Base-by-base conservation (phyloP, 2,329 filamentous ascomycete genomes). In the Aureobasidium sp. region DNA sequence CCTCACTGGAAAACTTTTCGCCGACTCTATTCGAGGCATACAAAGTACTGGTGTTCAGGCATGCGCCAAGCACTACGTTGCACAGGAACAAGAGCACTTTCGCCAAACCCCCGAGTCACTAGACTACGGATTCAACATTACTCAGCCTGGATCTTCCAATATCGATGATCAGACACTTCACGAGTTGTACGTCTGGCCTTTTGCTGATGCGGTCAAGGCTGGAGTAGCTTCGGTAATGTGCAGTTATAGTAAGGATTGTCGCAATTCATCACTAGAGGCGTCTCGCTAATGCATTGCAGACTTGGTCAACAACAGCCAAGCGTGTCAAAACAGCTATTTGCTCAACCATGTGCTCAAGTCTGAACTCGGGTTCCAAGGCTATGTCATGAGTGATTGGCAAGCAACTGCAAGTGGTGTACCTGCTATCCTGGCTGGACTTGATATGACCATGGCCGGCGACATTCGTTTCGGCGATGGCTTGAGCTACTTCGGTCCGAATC, bases 301-400 rank as follows among this genome's bases (percentile, higher is more conserved):
- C 20, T 64, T 84, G 77, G 70, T 91, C 73, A 95, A 95, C 77
- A 90, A 90, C 73, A 89, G 85, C 6, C 90, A 91, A 67, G 82
- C 76, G 0, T 66, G 65, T 36, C 62, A 65, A n/a, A 89, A 89
- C 69, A 84, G 82, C 63, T 84, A 84, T 68, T 73, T 86, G 15
- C 77, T 87, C 49, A 89, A 88, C 64, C 83, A 82, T 0, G 76
- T 89, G 5, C 74, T 89, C 7, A 89, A 89, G 66, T 84, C 87
- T 52, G 87, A 89, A 72, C 78, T 89, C 56, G 85, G 84, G 0
- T 89, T 89, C 66, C 86, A 88, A 67, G 87, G 87, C 70, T 84
- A 73, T 67, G 81, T 88, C 39, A 83, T 88, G 39, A 86, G 84
- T 0, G 88, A 90, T 71, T 90, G 87, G 86, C 36, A 42, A 34